Conservation (phyloP, 2,329 filamentous ascomycete genomes). For the Aureobasidium sp. region DNA sequence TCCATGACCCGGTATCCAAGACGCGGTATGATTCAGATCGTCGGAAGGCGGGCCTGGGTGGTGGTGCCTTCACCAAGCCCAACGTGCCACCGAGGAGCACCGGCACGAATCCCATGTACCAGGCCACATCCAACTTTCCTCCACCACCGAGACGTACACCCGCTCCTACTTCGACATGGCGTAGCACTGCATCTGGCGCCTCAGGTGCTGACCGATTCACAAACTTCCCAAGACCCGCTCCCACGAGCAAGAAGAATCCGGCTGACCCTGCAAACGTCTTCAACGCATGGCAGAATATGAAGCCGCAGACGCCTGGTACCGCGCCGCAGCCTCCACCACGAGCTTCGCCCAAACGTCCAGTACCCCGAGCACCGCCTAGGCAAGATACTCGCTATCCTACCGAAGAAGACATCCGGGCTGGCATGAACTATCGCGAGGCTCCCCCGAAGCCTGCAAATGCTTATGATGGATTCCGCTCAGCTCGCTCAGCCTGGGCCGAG, state of each 20-base stretch:
- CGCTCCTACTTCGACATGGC: conserved; percentile 28
- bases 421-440: conserved; percentile 25
- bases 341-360: conserved; percentile 18
- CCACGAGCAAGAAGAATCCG: conserved; percentile 29
- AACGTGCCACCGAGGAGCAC: conserved; percentile 8
- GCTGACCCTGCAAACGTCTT: conserved; percentile 37
- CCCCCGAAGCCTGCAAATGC: conserved; percentile 14
- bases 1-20: conserved; percentile 52
- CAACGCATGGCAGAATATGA: conserved; percentile 43
- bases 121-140: conserved; percentile 29
- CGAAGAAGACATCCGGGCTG: conserved; percentile 30
- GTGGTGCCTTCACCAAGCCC: conserved; percentile 14
- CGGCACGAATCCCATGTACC: conserved; percentile 8
- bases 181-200: conserved; percentile 23
- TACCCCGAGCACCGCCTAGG: conserved; percentile 22
- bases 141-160: conserved; percentile 36
- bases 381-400: conserved; percentile 27
- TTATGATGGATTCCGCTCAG: conserved; percentile 23
- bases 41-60: conserved; percentile 38
- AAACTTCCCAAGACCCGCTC: conserved; percentile 30
- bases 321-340: conserved; percentile 18
- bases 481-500: conserved; percentile 30
- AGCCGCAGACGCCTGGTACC: conserved; percentile 18
- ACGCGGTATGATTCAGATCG: conserved; percentile 56
- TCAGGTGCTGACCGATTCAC: conserved; percentile 38